These are phyloP conservation scores for Schwanniomyces vanrijiae DNA, from an alignment of 805 yeast species.

Conservation along the genomic window DNA sequence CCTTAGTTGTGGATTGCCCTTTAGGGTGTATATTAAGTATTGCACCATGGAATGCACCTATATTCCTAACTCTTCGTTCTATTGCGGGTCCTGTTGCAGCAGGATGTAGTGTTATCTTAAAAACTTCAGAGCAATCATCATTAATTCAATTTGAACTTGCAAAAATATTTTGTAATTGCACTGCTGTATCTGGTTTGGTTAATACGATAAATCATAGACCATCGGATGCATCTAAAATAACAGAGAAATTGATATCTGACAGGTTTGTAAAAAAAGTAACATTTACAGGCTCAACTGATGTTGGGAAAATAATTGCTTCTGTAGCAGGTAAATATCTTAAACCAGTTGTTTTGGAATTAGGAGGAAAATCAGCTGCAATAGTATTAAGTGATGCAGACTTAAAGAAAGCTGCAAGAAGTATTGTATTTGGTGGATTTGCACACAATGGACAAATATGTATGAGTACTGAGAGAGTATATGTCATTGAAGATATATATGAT, in stretches of 20 bases:
- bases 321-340: conserved; percentile 36
- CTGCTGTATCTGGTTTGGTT: conserved; percentile 34
- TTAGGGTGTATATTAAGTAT: conserved; percentile 46
- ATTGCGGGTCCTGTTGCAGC: conserved; percentile 47
- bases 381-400: conserved; percentile 34
- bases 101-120: conserved; percentile 46
- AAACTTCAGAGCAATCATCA: conserved; percentile 42
- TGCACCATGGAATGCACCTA: conserved; percentile 52
- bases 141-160: conserved; percentile 27
- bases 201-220: conserved; percentile 32
- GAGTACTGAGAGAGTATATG: conserved; percentile 36
- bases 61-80: conserved; percentile 37
- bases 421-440: conserved; percentile 35
- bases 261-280: conserved; percentile 33
- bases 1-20: too few relatives aligned
- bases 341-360: conserved; percentile 44
- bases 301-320: conserved; percentile 36
- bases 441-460: conserved; percentile 52
- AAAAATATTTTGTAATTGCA: conserved; percentile 33
- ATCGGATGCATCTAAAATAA: conserved; percentile 20
- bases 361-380: conserved; percentile 43
- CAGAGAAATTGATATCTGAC: conserved; percentile 24
- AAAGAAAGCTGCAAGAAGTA: conserved; percentile 23
- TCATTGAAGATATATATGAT: conserved; percentile 24
- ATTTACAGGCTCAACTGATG: conserved; percentile 46